Base-by-base conservation (phyloP, 345 rosid genomes). In the Heritiera littoralis region DNA sequence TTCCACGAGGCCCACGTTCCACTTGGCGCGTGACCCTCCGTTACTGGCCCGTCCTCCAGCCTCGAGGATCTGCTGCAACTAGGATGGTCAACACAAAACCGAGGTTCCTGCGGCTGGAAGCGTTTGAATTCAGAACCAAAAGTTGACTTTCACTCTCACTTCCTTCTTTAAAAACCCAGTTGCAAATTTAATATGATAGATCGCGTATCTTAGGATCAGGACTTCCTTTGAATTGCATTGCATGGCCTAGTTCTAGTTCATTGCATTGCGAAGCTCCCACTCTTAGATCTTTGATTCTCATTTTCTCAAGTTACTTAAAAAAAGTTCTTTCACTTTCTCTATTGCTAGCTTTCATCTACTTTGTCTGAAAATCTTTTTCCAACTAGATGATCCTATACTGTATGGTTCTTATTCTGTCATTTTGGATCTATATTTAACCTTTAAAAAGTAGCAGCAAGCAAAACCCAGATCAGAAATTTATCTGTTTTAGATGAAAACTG, bases 171-270 rank as follows among this genome's bases (percentile, higher is more conserved):
- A 35, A 35, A 35, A 35, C 30, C 46, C 28, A 23, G 4, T 18
- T 40, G 78, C 78, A 80, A 48, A 59, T 77, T 80, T 81, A 81
- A 74, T 83, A 81, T 13, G 20, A 14, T 75, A 45, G 77, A 63
- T 41, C 49, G 55, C 63, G 79, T 32, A 65, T 15, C 80, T 40
- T 75, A 18, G 71, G 63, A 79, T 78, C 70, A 59, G 20, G 61
- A 72, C 52, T 48, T 6, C 74, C 61, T 61, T 38, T 2, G 35
- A 8, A 13, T 28, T 48, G 28, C 17, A 35, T 52, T 18, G 76
- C 63, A 18, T 45, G 54, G 13, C 17, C 72, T n/a, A 66, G 2
- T 38, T 66, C 72, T n/a, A 66, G 2, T 38, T 38, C 10, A 43
- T 23, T 28, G 3, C 28, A 1, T 46, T 15, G 2, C 46, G 35